Evolutionary conservation across 257 asterid species (phyloP).

Genomic region (Cruciata laevipes): DNA sequence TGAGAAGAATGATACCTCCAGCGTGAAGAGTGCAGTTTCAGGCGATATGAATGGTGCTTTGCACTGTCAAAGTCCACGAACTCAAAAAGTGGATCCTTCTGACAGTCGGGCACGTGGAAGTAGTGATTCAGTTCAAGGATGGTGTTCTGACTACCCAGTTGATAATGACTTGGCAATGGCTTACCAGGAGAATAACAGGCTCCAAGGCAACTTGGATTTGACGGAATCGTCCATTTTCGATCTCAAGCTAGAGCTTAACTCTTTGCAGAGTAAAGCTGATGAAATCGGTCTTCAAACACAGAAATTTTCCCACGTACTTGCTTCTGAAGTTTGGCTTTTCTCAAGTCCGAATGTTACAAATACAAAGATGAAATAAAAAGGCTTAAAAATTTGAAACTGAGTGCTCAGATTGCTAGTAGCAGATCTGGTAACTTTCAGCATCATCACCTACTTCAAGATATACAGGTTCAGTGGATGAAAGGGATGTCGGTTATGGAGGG

Average conservation of each 20-base stretch:
- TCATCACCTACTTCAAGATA: conserved; percentile 32
- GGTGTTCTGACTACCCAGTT: conserved; percentile 52
- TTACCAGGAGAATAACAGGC: conserved; percentile 61
- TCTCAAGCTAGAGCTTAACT: conserved; percentile 72
- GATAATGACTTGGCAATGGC: conserved; percentile 58
- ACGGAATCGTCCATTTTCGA: conserved; percentile 70
- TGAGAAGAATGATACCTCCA: conserved; percentile 57
- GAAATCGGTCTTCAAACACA: conserved; percentile 62
- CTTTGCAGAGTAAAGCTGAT: conserved; percentile 68
- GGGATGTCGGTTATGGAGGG: conserved; percentile 55
- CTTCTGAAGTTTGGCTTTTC: conserved; percentile 47
- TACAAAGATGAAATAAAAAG: conserved; percentile 55
- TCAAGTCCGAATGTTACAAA: conserved; percentile 62
- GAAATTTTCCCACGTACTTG: conserved; percentile 44
- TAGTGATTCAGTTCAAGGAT: conserved; percentile 41
- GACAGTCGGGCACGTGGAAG: conserved; percentile 44
- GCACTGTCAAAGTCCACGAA: conserved; percentile 36
- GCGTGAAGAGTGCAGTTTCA: conserved; percentile 36
- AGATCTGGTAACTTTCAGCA: conserved; percentile 29
- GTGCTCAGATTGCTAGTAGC: conserved; percentile 30
- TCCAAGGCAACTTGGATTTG: conserved; percentile 62
- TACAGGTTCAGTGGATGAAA: conserved; percentile 38
- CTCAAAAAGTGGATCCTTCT: conserved; percentile 43
- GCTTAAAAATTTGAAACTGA: conserved; percentile 40
- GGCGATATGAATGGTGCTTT: conserved; percentile 35